Conservation (phyloP, 2,329 filamentous ascomycete genomes). For the Fusarium sp. region DNA sequence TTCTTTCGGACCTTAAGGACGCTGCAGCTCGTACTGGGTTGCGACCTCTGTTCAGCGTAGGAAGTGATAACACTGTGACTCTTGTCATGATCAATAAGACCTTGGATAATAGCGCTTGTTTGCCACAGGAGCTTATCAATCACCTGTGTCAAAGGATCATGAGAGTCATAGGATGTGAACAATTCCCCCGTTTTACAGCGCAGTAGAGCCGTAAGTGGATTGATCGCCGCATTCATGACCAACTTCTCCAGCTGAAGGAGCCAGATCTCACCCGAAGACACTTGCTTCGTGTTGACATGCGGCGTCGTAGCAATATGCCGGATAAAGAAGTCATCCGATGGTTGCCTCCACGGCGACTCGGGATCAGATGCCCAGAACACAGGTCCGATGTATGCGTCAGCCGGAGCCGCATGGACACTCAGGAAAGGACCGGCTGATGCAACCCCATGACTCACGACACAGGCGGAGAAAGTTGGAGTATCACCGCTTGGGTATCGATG, state of each 20-base stretch:
- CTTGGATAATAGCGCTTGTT: background rate
- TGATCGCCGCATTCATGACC: constrained; percentile 7
- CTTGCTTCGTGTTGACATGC: background rate
- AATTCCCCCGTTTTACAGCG: constrained; percentile 1
- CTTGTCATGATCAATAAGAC: background rate
- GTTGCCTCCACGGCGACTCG: background rate
- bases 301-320: background rate
- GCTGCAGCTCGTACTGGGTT: background rate
- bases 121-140: background rate
- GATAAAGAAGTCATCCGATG: background rate
- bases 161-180: background rate
- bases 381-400: constrained; percentile 7
- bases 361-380: background rate
- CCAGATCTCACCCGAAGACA: background rate
- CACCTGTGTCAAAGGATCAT: background rate
- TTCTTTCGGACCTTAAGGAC: background rate
- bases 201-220: background rate
- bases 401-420: constrained; percentile 2
- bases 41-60: background rate
- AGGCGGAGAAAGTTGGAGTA: background rate
- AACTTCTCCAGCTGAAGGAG: constrained; percentile 1
- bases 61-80: background rate
- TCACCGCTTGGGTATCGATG: background rate
- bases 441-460: constrained; percentile 10
- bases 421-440: constrained; percentile 5